These are phyloP conservation scores for Panus rudis DNA, from an alignment of 768 basidiomycete genomes.

Conservation along the genomic window DNA sequence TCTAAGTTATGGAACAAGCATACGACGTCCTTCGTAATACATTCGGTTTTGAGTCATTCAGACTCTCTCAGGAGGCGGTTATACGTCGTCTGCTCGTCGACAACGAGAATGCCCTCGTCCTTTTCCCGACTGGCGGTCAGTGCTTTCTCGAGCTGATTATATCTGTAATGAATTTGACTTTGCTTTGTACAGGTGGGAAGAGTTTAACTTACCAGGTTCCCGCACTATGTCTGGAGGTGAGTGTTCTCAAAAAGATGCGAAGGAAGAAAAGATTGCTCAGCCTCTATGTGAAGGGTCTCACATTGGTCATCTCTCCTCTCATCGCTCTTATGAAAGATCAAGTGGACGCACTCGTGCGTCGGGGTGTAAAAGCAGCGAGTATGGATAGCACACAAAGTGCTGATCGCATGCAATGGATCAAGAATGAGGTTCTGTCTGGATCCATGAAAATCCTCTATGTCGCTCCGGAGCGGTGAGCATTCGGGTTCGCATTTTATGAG, in stretches of 20 bases:
- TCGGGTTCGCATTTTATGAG: not conserved
- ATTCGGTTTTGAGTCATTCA: conserved; percentile 31
- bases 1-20: conserved; percentile 33
- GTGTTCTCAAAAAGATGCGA: not conserved
- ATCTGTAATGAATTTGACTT: not conserved
- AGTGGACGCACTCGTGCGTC: conserved; percentile 56
- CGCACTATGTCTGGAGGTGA: conserved; percentile 30
- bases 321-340: conserved; percentile 90
- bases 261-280: conserved; percentile 8
- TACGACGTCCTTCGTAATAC: conserved; percentile 23
- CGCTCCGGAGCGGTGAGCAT: conserved; percentile 34
- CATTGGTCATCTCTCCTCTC: conserved; percentile 87
- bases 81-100: conserved; percentile 32
- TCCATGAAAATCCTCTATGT: conserved; percentile 42
- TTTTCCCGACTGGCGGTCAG: conserved; percentile 34
- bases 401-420: conserved; percentile 27
- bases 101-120: conserved; percentile 34
- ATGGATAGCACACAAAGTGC: conserved; percentile 32
- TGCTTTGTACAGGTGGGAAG: conserved; percentile 25
- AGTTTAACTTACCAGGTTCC: conserved; percentile 35
- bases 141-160: not conserved
- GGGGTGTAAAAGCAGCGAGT: conserved; percentile 59
- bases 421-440: conserved; percentile 29
- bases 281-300: conserved; percentile 53
- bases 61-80: conserved; percentile 33